Conservation (phyloP, 2,329 filamentous ascomycete species). For the Colletotrichum destructivum region DNA sequence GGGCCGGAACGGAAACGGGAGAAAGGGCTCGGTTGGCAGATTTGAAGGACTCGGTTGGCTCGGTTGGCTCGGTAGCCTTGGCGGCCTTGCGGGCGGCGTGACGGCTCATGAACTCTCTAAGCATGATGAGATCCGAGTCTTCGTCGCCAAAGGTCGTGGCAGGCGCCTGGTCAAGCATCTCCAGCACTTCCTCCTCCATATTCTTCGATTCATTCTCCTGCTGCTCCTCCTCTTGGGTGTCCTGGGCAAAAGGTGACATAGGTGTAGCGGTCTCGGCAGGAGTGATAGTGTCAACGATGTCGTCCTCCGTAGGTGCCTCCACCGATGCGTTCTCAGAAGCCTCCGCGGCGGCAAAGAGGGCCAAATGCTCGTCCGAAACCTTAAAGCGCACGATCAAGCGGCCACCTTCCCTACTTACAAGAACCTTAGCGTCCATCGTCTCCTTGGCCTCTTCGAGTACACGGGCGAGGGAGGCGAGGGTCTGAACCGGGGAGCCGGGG, state of each 20-base stretch:
- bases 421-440: slow-evolving; percentile 21
- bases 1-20: not conserved
- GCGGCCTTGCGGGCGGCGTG: slow-evolving; percentile 51
- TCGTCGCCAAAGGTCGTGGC: slow-evolving; percentile 13
- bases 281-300: too few relatives aligned
- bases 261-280: not conserved
- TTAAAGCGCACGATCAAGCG: slow-evolving; percentile 41
- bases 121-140: slow-evolving; percentile 25
- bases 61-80: slow-evolving; percentile 48
- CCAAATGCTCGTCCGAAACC: slow-evolving; percentile 31
- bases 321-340: not conserved
- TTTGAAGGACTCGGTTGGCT: slow-evolving; percentile 29
- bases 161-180: not conserved
- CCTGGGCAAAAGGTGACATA: not conserved
- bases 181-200: not conserved
- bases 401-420: slow-evolving; percentile 17
- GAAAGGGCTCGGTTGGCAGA: not conserved
- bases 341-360: not conserved
- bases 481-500: slow-evolving; percentile 19
- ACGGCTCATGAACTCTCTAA: slow-evolving; percentile 32
- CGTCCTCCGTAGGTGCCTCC: too few relatives aligned
- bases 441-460: slow-evolving; percentile 26
- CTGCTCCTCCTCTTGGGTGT: not conserved
- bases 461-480: slow-evolving; percentile 21
- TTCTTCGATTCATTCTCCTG: not conserved